A percentile compares a stretch with the other conserved stretches of the same genome.
These are phyloP conservation scores for Dillenia turbinata DNA, from an alignment of 164 flowering plant species.

Conservation along the genomic window DNA sequence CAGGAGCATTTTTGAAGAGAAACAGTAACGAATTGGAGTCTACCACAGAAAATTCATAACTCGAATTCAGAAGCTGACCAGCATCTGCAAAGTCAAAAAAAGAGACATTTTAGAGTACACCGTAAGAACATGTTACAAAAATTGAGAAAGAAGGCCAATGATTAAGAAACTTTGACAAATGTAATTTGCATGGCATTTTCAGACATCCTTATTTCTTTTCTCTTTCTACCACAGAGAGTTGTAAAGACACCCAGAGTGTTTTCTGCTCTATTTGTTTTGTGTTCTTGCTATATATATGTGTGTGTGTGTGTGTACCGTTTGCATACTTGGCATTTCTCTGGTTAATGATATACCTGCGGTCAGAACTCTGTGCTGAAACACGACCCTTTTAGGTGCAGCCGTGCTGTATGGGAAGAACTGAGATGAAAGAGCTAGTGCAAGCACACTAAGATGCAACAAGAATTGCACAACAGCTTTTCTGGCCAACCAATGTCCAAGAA, in stretches of 20 bases:
- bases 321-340: neutral
- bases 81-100: conserved; percentile 40
- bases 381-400: conserved; percentile 86
- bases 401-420: conserved; percentile 88
- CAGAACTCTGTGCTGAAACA: conserved; percentile 74
- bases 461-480: conserved; percentile 57
- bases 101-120: neutral
- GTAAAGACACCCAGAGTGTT: too few species aligned
- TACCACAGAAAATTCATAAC: conserved; percentile 71
- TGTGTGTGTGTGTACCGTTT: too few species aligned
- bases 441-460: conserved; percentile 60
- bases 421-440: conserved; percentile 82
- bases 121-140: neutral
- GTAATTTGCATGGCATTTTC: too few species aligned
- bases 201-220: too few species aligned
- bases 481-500: conserved; percentile 71
- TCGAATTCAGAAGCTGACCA: conserved; percentile 48
- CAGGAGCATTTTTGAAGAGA: conserved; percentile 80
- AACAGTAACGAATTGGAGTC: conserved; percentile 83
- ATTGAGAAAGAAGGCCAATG: too few species aligned
- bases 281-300: too few species aligned
- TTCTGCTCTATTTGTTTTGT: too few species aligned
- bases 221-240: too few species aligned
- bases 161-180: too few species aligned
- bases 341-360: conserved; percentile 52